A percentile compares a stretch with the other conserved stretches of the same genome.
Evolutionary conservation across 2,329 filamentous ascomycete genomes (phyloP).

Genomic region (Helotiales sp.): DNA sequence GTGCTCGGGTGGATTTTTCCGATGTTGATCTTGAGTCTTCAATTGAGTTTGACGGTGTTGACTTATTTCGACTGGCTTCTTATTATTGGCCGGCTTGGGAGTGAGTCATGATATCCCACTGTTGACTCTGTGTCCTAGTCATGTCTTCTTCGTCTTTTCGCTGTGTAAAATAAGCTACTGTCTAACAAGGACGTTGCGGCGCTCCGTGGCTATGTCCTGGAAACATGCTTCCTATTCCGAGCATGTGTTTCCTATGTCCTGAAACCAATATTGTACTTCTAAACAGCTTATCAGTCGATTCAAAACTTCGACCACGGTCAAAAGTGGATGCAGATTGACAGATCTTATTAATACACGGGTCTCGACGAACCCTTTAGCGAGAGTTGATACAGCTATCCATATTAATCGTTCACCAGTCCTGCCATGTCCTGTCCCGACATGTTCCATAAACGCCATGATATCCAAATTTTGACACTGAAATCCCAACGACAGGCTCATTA

Average conservation of each 20-base stretch:
- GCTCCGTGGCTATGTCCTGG: too few relatives aligned
- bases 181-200: too few relatives aligned
- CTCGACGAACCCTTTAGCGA: background rate
- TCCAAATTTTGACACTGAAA: background rate
- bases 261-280: too few relatives aligned
- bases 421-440: background rate
- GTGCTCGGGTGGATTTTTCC: background rate
- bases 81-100: too few relatives aligned
- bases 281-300: too few relatives aligned
- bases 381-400: constrained; percentile 7
- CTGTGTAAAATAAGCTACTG: too few relatives aligned
- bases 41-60: background rate
- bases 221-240: too few relatives aligned
- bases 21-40: background rate
- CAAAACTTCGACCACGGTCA: background rate
- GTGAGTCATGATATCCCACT: background rate
- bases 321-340: background rate
- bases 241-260: too few relatives aligned
- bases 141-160: too few relatives aligned
- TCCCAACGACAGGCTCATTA: background rate
- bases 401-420: background rate
- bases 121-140: background rate
- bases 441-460: background rate
- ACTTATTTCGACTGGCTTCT: background rate
- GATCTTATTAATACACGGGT: constrained; percentile 1